Conservation (phyloP, 208 protist genomes). For the Spironucleus salmonicida region DNA sequence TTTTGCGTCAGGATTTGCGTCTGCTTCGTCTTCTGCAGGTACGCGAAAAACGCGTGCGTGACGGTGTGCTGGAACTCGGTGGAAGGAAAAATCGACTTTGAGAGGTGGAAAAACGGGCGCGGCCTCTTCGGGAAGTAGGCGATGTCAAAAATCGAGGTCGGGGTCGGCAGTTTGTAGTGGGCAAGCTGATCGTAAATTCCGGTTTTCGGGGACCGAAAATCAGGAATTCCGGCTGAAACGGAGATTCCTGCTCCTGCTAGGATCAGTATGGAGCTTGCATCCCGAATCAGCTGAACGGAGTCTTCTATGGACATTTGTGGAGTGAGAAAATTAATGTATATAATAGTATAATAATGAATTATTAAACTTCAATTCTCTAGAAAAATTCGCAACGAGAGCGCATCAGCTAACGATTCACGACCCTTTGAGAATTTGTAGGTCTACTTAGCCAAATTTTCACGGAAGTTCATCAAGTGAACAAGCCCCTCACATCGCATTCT, state of each 20-base stretch:
- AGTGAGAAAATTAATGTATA: too few species aligned
- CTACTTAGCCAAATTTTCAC: too few species aligned
- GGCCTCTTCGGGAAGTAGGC: conserved; percentile 38
- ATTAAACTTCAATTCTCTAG: too few species aligned
- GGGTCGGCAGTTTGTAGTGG: conserved; percentile 36
- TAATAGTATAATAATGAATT: too few species aligned
- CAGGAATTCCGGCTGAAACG: conserved; percentile 38
- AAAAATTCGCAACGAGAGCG: too few species aligned
- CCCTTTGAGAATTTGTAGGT: too few species aligned
- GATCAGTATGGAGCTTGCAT: conserved; percentile 21
- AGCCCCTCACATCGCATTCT: too few species aligned
- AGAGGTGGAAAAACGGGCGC: conserved; percentile 35
- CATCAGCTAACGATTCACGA: too few species aligned
- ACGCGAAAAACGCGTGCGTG: conserved; percentile 41
- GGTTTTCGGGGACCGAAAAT: conserved; percentile 42
- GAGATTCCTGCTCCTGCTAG: conserved; percentile 38
- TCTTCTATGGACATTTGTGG: too few species aligned
- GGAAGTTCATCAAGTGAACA: too few species aligned
- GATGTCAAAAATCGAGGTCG: conserved; percentile 41
- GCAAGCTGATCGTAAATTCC: conserved; percentile 46
- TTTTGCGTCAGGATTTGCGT: conserved; percentile 45
- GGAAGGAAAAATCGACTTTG: conserved; percentile 34
- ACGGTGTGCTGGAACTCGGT: conserved; percentile 33
- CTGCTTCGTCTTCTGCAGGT: conserved; percentile 34
- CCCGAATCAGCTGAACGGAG: too few species aligned